phyloP scores from a whole-genome alignment of 345 rosid genomes.

The Limnanthes douglasii region DNA sequence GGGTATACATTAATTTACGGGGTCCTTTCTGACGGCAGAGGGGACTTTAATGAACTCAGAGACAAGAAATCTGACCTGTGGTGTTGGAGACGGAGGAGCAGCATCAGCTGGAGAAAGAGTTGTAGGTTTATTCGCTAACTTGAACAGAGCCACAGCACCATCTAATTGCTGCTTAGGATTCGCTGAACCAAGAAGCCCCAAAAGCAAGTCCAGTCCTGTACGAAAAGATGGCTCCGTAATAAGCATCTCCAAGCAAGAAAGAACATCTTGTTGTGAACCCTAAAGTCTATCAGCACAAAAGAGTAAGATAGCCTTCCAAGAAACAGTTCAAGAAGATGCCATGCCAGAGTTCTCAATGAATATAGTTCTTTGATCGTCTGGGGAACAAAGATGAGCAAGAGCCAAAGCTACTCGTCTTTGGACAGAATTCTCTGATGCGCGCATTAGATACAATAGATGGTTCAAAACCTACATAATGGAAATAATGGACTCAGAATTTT shows the following conservation, averaged over 20 bases:
- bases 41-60: too few relatives aligned
- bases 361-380: slow-evolving; percentile 75
- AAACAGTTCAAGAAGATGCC: slow-evolving; percentile 8
- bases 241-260: slow-evolving; percentile 7
- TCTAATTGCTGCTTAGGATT: slow-evolving; percentile 74
- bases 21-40: too few relatives aligned
- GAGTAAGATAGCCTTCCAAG: not conserved
- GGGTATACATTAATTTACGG: too few relatives aligned
- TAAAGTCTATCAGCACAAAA: not conserved
- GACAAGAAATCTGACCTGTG: slow-evolving; percentile 38
- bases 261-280: slow-evolving; percentile 7
- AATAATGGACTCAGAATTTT: slow-evolving; percentile 7
- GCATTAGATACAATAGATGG: slow-evolving; percentile 80
- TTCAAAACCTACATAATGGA: slow-evolving; percentile 52
- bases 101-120: slow-evolving; percentile 87
- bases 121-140: slow-evolving; percentile 72
- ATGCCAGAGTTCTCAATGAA: slow-evolving; percentile 74
- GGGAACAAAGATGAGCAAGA: slow-evolving; percentile 89
- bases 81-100: slow-evolving; percentile 97
- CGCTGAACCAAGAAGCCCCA: slow-evolving; percentile 76
- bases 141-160: slow-evolving; percentile 86
- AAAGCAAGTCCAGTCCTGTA: slow-evolving; percentile 79
- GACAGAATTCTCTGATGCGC: slow-evolving; percentile 64
- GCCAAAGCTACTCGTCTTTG: slow-evolving; percentile 87
- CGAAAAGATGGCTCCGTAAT: slow-evolving; percentile 8